A percentile compares a stretch with the other conserved stretches of the same genome.
These are phyloP conservation scores for Phytophthora tentaculata DNA, from an alignment of 352 stramenopile genomes.

Conservation along the genomic window DNA sequence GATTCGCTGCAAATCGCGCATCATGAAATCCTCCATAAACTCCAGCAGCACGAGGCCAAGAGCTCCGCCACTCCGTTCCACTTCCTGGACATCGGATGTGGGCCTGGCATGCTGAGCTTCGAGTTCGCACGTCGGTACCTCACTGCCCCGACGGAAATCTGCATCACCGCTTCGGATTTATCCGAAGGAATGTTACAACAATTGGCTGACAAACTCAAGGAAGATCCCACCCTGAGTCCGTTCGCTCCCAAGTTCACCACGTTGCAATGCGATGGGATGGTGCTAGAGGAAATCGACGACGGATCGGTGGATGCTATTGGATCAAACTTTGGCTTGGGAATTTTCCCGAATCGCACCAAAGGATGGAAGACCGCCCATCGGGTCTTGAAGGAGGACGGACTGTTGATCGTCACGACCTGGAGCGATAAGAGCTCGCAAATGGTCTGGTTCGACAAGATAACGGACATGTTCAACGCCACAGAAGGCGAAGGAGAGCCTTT, in stretches of 20 bases:
- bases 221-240: constrained; percentile 14
- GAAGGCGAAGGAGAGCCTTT: constrained; percentile 21
- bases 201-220: constrained; percentile 32
- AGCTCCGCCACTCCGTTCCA: constrained; percentile 20
- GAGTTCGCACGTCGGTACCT: constrained; percentile 45
- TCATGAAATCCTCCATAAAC: constrained; percentile 21
- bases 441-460: constrained; percentile 40
- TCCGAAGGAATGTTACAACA: constrained; percentile 49
- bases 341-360: constrained; percentile 46
- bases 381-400: constrained; percentile 46
- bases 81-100: constrained; percentile 48
- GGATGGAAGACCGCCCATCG: constrained; percentile 40
- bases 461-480: constrained; percentile 36
- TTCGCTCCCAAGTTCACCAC: constrained; percentile 40
- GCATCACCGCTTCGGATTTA: constrained; percentile 51
- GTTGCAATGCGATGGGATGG: constrained; percentile 47
- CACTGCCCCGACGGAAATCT: constrained; percentile 13
- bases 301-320: constrained; percentile 45
- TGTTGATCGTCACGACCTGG: constrained; percentile 53
- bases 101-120: constrained; percentile 41
- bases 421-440: constrained; percentile 47
- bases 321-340: constrained; percentile 53
- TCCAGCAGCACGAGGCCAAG: constrained; percentile 32
- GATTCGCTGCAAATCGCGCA: constrained; percentile 43
- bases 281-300: constrained; percentile 37